Conservation (phyloP, 2,329 filamentous ascomycete species). For the Podosphaera xanthii region DNA sequence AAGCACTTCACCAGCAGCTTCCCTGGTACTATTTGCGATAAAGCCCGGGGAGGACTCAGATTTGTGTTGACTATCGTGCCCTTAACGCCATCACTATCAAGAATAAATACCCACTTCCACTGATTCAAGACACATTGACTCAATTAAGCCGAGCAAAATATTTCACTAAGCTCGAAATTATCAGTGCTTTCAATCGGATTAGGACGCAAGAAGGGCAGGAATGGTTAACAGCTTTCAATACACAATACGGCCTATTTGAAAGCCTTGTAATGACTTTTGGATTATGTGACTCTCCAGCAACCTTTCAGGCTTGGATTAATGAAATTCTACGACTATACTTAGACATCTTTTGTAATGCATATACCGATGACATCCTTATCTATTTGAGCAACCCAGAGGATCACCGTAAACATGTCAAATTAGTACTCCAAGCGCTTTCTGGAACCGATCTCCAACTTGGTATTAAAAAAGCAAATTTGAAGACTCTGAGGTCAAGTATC, state of each 20-base stretch:
- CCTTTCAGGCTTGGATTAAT: neutral
- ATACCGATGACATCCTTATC: neutral
- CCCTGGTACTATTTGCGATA: too few species aligned
- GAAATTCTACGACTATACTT: neutral
- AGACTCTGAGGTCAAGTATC: neutral
- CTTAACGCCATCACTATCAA: too few species aligned
- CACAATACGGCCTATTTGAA: neutral
- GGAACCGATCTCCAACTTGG: neutral
- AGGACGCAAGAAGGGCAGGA: neutral
- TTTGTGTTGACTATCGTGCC: too few species aligned
- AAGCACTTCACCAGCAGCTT: too few species aligned
- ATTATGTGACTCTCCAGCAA: neutral
- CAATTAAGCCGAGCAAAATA: neutral
- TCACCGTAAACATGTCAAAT: neutral
- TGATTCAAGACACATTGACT: neutral
- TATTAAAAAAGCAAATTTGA: neutral
- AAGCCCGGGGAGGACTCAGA: too few species aligned
- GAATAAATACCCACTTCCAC: neutral
- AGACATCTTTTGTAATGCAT: neutral
- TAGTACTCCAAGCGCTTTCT: neutral
- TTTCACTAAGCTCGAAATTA: neutral
- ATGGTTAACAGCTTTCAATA: neutral
- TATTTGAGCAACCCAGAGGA: neutral
- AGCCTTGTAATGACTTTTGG: constrained; percentile 1
- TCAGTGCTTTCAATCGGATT: neutral